Evolutionary conservation across 352 stramenopile species (phyloP).

Genomic region (Globisporangium carolinianum): DNA sequence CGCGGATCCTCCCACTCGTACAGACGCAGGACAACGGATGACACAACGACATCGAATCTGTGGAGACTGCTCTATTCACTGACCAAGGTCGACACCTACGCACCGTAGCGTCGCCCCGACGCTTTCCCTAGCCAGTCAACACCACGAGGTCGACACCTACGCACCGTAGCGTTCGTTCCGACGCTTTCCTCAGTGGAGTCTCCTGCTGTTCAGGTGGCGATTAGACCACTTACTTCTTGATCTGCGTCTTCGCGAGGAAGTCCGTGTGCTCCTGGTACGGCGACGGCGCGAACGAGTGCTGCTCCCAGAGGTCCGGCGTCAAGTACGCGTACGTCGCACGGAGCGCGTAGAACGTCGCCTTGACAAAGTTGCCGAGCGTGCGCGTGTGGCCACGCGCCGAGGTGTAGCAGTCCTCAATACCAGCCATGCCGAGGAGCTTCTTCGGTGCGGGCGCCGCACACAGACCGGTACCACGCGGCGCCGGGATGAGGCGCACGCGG

Average conservation of each 20-base stretch:
- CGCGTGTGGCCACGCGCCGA: slow-evolving; percentile 96
- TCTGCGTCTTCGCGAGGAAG: slow-evolving; percentile 96
- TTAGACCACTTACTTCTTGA: slow-evolving; percentile 77
- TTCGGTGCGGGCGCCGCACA: slow-evolving; percentile 97
- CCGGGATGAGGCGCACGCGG: slow-evolving; percentile 97
- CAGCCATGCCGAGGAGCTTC: slow-evolving; percentile 98
- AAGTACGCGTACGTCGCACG: slow-evolving; percentile 98
- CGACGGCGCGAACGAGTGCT: slow-evolving; percentile 88
- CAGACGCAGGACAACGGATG: too few species aligned
- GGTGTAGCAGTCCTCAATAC: slow-evolving; percentile 98
- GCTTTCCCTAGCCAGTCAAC: slow-evolving; percentile 2
- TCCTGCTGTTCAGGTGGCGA: too few species aligned
- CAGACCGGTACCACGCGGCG: slow-evolving; percentile 98
- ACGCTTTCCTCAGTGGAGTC: slow-evolving; percentile 16
- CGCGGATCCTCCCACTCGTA: too few species aligned
- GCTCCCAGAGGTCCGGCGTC: slow-evolving; percentile 98
- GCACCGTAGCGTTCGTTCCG: slow-evolving; percentile 84
- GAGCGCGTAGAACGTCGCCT: slow-evolving; percentile 98
- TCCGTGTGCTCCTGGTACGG: slow-evolving; percentile 99
- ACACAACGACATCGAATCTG: neutral
- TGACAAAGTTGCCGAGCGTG: slow-evolving; percentile 99
- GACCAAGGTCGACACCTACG: slow-evolving; percentile 81
- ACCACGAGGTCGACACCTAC: slow-evolving; percentile 77
- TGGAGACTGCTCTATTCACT: slow-evolving; percentile 28
- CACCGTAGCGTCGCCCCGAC: slow-evolving; percentile 84